phyloP scores from a whole-genome alignment of 495 filamentous ascomycete species.

The Podospora conica region DNA sequence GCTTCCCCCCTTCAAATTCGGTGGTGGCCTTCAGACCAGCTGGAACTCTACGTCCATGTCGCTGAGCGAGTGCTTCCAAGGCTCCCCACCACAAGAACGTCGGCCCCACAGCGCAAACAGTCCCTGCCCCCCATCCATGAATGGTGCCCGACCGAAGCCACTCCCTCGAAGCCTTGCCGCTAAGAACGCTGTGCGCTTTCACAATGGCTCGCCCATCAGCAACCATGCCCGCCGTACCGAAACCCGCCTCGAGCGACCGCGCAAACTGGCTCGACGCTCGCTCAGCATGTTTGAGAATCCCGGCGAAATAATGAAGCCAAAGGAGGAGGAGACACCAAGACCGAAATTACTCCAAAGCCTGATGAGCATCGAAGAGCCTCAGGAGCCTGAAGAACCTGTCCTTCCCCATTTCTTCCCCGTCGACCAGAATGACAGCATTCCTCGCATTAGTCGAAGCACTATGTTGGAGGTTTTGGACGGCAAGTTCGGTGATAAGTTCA shows the following conservation, averaged over 20 bases:
- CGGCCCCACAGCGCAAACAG: constrained; percentile 51
- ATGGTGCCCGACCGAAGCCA: constrained; percentile 33
- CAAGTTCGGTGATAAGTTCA: constrained; percentile 66
- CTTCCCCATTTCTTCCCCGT: constrained; percentile 82
- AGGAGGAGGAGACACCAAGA: constrained; percentile 49
- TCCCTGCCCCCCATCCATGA: constrained; percentile 36
- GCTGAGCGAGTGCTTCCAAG: constrained; percentile 69
- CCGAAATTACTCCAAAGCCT: constrained; percentile 57
- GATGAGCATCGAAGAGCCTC: constrained; percentile 63
- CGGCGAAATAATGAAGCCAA: constrained; percentile 71
- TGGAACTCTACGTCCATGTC: constrained; percentile 47
- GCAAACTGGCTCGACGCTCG: constrained; percentile 83
- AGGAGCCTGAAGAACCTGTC: constrained; percentile 58
- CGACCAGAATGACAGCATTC: constrained; percentile 74
- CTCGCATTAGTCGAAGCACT: constrained; percentile 74
- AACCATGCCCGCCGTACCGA: constrained; percentile 64
- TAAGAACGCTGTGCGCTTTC: constrained; percentile 39
- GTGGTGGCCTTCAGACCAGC: constrained; percentile 45
- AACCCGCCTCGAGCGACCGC: constrained; percentile 66
- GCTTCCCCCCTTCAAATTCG: constrained; percentile 70
- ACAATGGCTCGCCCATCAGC: constrained; percentile 64
- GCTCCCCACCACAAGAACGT: constrained; percentile 70
- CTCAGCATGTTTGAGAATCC: constrained; percentile 96
- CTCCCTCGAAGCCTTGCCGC: constrained; percentile 53
- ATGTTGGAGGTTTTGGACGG: constrained; percentile 83